Base-by-base conservation (phyloP, 441 rosid species). In the Eugenia klotzschiana region DNA sequence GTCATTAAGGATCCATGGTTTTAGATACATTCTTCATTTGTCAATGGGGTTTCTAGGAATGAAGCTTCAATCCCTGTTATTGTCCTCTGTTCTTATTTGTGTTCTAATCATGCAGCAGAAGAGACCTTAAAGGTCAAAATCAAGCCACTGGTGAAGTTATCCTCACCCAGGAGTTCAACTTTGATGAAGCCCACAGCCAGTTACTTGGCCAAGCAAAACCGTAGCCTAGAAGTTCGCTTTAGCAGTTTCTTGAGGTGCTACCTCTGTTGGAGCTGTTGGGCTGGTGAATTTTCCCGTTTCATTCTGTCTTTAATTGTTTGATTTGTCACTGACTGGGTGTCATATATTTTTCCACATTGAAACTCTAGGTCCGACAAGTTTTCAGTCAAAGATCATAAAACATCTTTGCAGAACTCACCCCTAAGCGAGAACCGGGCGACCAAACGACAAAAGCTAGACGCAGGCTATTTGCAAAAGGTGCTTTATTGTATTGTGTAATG, bases 401-500 rank as follows among this genome's bases (percentile, higher is more conserved):
- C 87, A 77, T 80, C 81, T 81, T 84, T 87, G 6, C 89, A 82
- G 79, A 52, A 77, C 83, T 81, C 84, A 57, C 89, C 90, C 23
- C 37, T 86, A 77, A 83, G 81, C 74, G 91, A 92, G 81, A 84
- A 23, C 11, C 88, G 84, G 29, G 92, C 92, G 58, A 85, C 89
- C 82, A 93, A 93, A 87, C 87, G 94, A 69, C 95, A 93, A 84
- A 93, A 92, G 91, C 89, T 93, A 80, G 95, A 91, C 58, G 84
- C 89, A 79, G 95, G 96, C 52, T 91, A 88, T 86, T 82, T 88
- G 51, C 81, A 85, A 79, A 92, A 92, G 96, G 96, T 93, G 56
- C 84, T 16, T 25, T 80, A 20, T 80, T 54, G 8, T 26, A 46
- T 80, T 50, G 25, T 29, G 9, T 29, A 27, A 51, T 33, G 25